These are phyloP conservation scores for Coix lacrymajobi DNA, from an alignment of 176 grass and related monocot genomes.

Conservation along the genomic window DNA sequence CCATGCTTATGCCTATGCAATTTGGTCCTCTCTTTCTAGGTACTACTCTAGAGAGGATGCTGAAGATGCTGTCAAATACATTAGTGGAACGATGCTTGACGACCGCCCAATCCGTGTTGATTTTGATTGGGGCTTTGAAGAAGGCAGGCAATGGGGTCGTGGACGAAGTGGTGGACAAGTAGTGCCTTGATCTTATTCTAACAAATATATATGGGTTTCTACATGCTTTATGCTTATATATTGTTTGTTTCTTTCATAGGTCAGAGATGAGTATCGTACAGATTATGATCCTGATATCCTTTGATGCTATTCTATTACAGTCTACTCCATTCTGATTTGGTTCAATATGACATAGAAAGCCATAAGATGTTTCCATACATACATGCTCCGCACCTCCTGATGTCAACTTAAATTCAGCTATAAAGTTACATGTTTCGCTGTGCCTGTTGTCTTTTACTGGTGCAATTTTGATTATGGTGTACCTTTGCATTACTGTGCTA, in stretches of 20 bases:
- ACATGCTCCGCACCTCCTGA: neutral
- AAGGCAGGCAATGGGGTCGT: conserved; percentile 84
- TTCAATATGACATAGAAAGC: conserved; percentile 11
- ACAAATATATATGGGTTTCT: neutral
- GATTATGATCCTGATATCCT: conserved; percentile 98
- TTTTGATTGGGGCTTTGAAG: conserved; percentile 68
- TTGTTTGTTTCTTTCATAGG: conserved; percentile 31
- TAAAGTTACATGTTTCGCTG: neutral
- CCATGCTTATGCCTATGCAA: neutral
- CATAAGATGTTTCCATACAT: neutral
- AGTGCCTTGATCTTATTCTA: conserved; percentile 11
- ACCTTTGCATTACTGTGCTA: neutral
- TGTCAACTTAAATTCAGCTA: neutral
- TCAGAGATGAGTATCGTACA: conserved; percentile 95
- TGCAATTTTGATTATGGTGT: neutral
- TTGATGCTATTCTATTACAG: conserved; percentile 12
- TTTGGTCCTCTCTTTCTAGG: conserved; percentile 36
- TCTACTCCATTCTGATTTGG: neutral
- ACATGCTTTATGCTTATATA: conserved; percentile 26
- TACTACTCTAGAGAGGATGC: conserved; percentile 96
- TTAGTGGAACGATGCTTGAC: conserved; percentile 93
- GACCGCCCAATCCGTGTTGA: conserved; percentile 91
- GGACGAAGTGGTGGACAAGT: conserved; percentile 97
- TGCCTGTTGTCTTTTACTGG: neutral
- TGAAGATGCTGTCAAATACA: conserved; percentile 98